Conservation (phyloP, 2,329 filamentous ascomycete genomes). For the Fusarium xyrophilum region DNA sequence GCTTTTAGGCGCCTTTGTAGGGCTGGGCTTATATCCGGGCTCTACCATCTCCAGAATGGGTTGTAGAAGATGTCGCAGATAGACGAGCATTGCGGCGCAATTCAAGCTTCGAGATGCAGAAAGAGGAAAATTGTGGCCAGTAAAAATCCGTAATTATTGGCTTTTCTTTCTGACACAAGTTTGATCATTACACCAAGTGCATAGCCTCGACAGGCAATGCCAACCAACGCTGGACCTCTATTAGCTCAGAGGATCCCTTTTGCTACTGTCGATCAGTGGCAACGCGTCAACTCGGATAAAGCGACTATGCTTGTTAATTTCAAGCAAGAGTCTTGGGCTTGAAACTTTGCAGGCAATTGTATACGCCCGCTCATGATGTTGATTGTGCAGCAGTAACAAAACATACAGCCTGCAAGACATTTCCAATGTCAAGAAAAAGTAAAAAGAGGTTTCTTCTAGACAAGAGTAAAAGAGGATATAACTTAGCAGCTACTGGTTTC, state of each 20-base stretch:
- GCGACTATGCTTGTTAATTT: background rate
- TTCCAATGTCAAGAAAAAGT: too few relatives aligned
- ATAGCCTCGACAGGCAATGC: background rate
- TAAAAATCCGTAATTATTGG: background rate
- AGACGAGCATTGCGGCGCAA: background rate
- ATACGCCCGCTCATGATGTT: too few relatives aligned
- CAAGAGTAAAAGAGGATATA: background rate
- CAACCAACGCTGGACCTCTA: background rate
- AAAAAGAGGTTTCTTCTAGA: background rate
- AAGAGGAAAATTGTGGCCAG: background rate
- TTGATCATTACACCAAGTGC: background rate
- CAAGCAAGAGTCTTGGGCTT: background rate
- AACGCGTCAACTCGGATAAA: background rate
- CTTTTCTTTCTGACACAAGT: background rate
- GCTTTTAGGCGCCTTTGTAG: background rate
- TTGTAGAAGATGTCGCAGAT: background rate
- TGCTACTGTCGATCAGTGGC: background rate
- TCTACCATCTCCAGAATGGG: background rate
- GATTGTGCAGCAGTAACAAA: background rate
- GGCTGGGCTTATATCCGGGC: background rate
- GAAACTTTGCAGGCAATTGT: background rate
- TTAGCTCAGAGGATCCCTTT: background rate
- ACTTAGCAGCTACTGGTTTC: constrained; percentile 26
- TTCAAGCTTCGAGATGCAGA: background rate
- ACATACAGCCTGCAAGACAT: background rate